Evolutionary conservation across 345 rosid genomes (phyloP), one percentile per base, ranked within the genome.

Genomic region (Litchi chinensis): DNA sequence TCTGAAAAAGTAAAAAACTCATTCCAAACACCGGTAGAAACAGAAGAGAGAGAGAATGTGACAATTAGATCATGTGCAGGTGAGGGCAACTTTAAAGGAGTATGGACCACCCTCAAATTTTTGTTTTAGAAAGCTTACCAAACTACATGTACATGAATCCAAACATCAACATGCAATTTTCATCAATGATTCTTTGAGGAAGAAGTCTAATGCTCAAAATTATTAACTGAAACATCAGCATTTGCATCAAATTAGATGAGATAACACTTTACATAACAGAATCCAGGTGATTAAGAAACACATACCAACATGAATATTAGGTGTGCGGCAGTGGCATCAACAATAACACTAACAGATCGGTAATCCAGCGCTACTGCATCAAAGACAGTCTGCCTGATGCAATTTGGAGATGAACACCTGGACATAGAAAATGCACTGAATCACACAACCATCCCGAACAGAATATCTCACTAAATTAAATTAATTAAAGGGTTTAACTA

Each of bases 311-410:
- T 93, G 99, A 26, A 95, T 74, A 26, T 91, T 92, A 46, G 91
- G 90, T 57, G 99, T 88, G n/a, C 99, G 67, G 98, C 98, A 0
- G 99, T 95, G 75, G 97, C 97, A 88, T 95, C 97, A 18, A 73
- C 57, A 43, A 95, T 84, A 68, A 93, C 92, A 40, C 88, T 80
- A 74, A 93, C 91, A 39, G 78, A 60, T 73, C 43, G 82, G 78
- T 92, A 93, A 85, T 90, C 92, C 59, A 90, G 76, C 40, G 86
- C 97, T 60, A 91, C 93, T 0, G 95, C 96, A 82, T 96, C 99
- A 83, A 92, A 95, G n/a, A 82, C 94, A 7, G 97, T 91, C 80
- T 93, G 97, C 80, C 98, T 82, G 70, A 93, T 86, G 87, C 97
- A 91, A 68, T 91, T 96, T 10, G 97, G 97, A 65, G 98, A 79